Evolutionary conservation across 2,329 filamentous ascomycete genomes (phyloP), one percentile per base, ranked within the genome.

Genomic region (Allantophomopsis cytisporea): DNA sequence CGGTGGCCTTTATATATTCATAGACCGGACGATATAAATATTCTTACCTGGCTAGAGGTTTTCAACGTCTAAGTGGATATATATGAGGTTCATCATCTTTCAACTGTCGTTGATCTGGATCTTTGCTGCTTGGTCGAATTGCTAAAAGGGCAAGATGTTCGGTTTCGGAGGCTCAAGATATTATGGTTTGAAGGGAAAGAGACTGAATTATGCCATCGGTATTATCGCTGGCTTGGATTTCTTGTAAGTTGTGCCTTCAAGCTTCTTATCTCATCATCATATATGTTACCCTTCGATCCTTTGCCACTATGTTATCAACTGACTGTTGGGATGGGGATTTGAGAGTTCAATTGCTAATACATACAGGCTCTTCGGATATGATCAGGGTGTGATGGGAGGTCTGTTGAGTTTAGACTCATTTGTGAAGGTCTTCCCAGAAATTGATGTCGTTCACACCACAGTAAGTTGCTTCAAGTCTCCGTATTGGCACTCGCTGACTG

Each of bases 161-260:
- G 39, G 49, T 12, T 14, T 8, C n/a, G 31, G 31, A 14, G 28
- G 36, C 11, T 33, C 32, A 33, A 62, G 58, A 42, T 83, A 70
- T 52, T 74, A 81, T 49, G 80, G 81, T 57, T 68, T 84, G 44
- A 68, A 68, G 40, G 81, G 81, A 62, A 62, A 69, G 28, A 59
- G 60, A 56, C 73, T 85, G 47, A 83, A 80, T 62, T 68, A 73
- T 57, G 79, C 79, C 39, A 74, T 86, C 48, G 75, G 76, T 45
- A 60, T 76, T n/a, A 71, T 85, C 50, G 81, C 81, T 42, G 81
- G 80, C 51, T 72, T 78, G 37, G 80, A 84, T 58, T 84, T 84
- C 54, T 62, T 83, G 46, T 75, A 41, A 52, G 45, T 72, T 17
- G 71, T 72, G 11, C 23, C 4, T 20, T 28, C 23, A 10, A 10